Conservation (phyloP, 768 basidiomycete genomes). For the Trametes villosa region DNA sequence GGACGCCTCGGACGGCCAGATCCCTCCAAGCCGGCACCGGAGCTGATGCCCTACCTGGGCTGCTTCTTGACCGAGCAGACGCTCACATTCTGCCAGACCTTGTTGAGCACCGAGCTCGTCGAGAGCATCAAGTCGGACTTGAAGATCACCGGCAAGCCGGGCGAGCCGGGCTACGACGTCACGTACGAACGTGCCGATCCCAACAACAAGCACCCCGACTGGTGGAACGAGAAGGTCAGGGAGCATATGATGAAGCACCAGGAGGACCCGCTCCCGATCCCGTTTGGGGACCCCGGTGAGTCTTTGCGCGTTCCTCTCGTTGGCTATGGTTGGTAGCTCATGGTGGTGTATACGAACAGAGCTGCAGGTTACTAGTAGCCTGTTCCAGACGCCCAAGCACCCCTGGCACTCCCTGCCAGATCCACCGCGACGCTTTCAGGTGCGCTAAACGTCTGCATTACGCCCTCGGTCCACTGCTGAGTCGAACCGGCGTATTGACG, state of each 20-base stretch:
- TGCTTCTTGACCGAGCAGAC: conserved; percentile 31
- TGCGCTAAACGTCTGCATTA: no score
- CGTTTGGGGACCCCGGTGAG: conserved; percentile 22
- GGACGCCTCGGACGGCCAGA: not conserved
- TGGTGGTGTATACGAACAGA: conserved; percentile 33
- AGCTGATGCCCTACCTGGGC: conserved; percentile 15
- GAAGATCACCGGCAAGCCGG: not conserved
- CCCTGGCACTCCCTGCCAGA: conserved; percentile 39
- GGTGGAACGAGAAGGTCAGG: conserved; percentile 29
- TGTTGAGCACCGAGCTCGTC: conserved; percentile 19
- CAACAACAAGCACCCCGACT: conserved; percentile 7
- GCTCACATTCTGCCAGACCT: conserved; percentile 31
- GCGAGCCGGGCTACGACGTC: not conserved
- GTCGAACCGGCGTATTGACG: not conserved
- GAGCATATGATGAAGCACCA: conserved; percentile 21
- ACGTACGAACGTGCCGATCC: not conserved
- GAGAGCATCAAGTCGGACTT: conserved; percentile 8
- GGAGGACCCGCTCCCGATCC: conserved; percentile 32
- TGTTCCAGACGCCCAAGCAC: conserved; percentile 20
- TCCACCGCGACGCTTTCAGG: conserved; percentile 42
- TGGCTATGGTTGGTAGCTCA: not conserved
- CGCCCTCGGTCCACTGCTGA: not conserved
- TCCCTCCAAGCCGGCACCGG: not conserved
- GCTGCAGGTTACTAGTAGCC: conserved; percentile 38
- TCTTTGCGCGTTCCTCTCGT: not conserved